A percentile compares a stretch with the other conserved stretches of the same genome.
phyloP scores from a whole-genome alignment of 2,329 filamentous ascomycete genomes.

The Domatiomyces globalis region DNA sequence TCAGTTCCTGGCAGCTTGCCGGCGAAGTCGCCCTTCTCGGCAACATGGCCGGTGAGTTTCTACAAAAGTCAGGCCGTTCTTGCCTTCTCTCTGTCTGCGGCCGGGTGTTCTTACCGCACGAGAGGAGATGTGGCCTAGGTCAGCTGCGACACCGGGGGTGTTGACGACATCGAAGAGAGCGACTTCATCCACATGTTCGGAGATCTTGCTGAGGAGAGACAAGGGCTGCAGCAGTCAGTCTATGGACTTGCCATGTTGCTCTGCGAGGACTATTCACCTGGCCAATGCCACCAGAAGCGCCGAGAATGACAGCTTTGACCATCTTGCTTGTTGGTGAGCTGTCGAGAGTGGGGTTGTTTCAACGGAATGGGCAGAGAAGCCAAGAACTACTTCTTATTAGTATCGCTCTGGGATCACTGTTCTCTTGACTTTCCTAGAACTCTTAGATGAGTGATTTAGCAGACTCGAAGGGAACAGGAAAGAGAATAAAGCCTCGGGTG shows the following conservation, averaged over 20 bases:
- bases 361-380: not conserved
- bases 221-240: conserved; percentile 51
- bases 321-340: conserved; percentile 23
- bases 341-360: conserved; percentile 6
- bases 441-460: not conserved
- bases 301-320: conserved; percentile 59
- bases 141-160: conserved; percentile 87
- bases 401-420: not conserved
- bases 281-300: conserved; percentile 95
- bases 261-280: conserved; percentile 47
- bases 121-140: conserved; percentile 94
- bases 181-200: conserved; percentile 77
- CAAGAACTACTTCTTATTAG: not conserved
- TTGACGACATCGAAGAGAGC: conserved; percentile 99
- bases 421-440: not conserved
- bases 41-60: conserved; percentile 81
- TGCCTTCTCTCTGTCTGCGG: conserved; percentile 20
- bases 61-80: conserved; percentile 29
- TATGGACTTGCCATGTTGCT: not conserved
- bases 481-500: not conserved
- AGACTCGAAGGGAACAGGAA: no score
- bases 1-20: conserved; percentile 37
- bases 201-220: conserved; percentile 89
- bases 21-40: conserved; percentile 34
- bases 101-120: conserved; percentile 47